Evolutionary conservation across 495 filamentous ascomycete species (phyloP), one percentile per base, ranked within the genome.

Genomic region (Xylaria sp.): DNA sequence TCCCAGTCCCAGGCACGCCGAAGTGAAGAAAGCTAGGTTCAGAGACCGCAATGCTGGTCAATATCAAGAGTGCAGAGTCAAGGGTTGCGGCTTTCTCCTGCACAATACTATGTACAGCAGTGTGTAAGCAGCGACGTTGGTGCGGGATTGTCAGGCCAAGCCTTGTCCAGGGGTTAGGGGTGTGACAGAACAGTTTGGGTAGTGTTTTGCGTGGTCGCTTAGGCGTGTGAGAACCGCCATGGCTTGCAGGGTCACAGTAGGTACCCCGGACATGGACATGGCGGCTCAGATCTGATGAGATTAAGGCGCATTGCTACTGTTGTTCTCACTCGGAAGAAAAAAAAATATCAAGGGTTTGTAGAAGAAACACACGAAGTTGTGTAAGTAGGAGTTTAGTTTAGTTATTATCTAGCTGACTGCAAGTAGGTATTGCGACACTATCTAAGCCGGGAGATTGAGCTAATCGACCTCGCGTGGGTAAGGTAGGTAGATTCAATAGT

Each of bases 101-200:
- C 15, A 26, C 15, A 21, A 9, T 33, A 50, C n/a, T n/a, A n/a
- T n/a, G n/a, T n/a, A n/a, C n/a, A n/a, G n/a, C n/a, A n/a, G n/a
- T n/a, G n/a, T n/a, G n/a, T 50, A 37, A 33, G 57, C 11, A 1
- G 31, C 31, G 17, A 7, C 26, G 37, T 41, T 24, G 26, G 66
- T 29, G 66, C 33, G 31, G 48, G 48, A 24, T 19, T 67, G 48
- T 33, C 37, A 74, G 75, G 73, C 71, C 73, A 71, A 70, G 73
- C 73, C 75, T 62, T 57, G 67, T 52, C 67, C 69, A 64, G 73
- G 68, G 79, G 77, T 59, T 79, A 81, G 82, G 75, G 62, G 74
- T 75, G 83, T 84, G 80, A 82, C 82, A 85, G 77, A 76, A 70
- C 46, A 76, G 84, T 86, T 83, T 85, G 82, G 74, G 73, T 81